Evolutionary conservation across 2,329 filamentous ascomycete species (phyloP).

Genomic region (Tothia fuscella): DNA sequence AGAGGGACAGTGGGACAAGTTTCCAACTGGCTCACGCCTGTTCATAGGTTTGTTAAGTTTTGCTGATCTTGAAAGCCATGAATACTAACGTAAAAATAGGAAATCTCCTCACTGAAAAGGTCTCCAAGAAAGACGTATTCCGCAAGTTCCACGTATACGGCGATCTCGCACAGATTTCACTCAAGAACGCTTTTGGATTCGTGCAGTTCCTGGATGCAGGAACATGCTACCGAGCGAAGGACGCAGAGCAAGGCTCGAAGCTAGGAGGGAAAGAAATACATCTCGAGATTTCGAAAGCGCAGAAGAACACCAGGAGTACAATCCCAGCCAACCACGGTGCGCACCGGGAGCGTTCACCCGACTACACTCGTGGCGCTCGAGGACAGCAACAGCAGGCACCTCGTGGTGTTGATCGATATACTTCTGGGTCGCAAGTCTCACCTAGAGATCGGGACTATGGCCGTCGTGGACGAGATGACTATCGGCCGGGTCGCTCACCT

Average conservation of each 20-base stretch:
- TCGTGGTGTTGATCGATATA: constrained; percentile 32
- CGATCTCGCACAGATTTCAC: constrained; percentile 81
- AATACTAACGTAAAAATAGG: constrained; percentile 36
- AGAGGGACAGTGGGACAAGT: constrained; percentile 70
- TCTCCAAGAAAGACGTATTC: constrained; percentile 88
- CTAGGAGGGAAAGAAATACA: constrained; percentile 89
- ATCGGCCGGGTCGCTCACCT: constrained; percentile 21
- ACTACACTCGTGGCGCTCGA: constrained; percentile 37
- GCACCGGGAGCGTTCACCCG: constrained; percentile 49
- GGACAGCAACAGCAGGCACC: constrained; percentile 42
- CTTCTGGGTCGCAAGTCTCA: constrained; percentile 22
- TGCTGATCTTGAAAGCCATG: background rate
- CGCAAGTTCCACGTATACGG: constrained; percentile 80
- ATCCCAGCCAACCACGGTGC: constrained; percentile 27
- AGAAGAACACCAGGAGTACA: constrained; percentile 61
- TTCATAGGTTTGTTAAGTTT: constrained; percentile 56
- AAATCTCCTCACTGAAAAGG: constrained; percentile 84
- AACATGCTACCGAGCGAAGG: constrained; percentile 64
- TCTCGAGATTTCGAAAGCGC: constrained; percentile 78
- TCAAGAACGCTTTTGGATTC: constrained; percentile 95
- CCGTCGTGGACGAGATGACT: constrained; percentile 23
- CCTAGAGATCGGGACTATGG: constrained; percentile 31
- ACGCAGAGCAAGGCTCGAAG: constrained; percentile 65
- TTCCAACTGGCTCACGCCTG: constrained; percentile 63
- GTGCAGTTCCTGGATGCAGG: constrained; percentile 76